A percentile compares a stretch with the other conserved stretches of the same genome.
phyloP scores from a whole-genome alignment of 129 eudicot species.

The Artemisia argyi region DNA sequence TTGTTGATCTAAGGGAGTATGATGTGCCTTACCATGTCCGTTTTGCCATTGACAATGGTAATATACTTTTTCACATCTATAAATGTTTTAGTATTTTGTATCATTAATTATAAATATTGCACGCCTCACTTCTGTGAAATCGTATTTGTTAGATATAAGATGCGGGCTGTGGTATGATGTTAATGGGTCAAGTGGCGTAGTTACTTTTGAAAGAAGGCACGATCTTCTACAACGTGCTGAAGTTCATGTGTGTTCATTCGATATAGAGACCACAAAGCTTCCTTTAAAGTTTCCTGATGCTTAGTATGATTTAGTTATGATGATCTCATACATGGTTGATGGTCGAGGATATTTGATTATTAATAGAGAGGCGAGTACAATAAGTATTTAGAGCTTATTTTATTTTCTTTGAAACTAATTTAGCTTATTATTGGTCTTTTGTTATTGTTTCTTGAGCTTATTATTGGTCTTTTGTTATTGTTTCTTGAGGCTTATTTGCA shows the following conservation, averaged over 20 bases:
- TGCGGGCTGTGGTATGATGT: slow-evolving; percentile 99
- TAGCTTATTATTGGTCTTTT: too few relatives aligned
- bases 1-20: slow-evolving; percentile 86
- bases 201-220: slow-evolving; percentile 67
- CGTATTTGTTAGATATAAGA: slow-evolving; percentile 62
- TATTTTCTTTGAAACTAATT: too few relatives aligned
- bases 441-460: too few relatives aligned
- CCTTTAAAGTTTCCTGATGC: slow-evolving; percentile 98
- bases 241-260: slow-evolving; percentile 99
- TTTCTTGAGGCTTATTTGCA: too few relatives aligned
- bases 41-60: slow-evolving; percentile 94
- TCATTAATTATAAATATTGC: slow-evolving; percentile 2
- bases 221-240: slow-evolving; percentile 98
- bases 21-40: slow-evolving; percentile 99
- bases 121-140: slow-evolving; percentile 3
- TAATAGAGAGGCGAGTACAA: slow-evolving; percentile 75
- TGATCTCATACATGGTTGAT: slow-evolving; percentile 99
- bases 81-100: too few relatives aligned
- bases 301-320: too few relatives aligned
- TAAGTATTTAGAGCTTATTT: too few relatives aligned
- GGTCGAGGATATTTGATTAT: slow-evolving; percentile 91
- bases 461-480: too few relatives aligned
- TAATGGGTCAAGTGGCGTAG: slow-evolving; percentile 70
- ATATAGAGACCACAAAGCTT: slow-evolving; percentile 99
- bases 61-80: too few relatives aligned